phyloP scores from a whole-genome alignment of 768 basidiomycete species.

The Rhodosporidiobolus sp. region DNA sequence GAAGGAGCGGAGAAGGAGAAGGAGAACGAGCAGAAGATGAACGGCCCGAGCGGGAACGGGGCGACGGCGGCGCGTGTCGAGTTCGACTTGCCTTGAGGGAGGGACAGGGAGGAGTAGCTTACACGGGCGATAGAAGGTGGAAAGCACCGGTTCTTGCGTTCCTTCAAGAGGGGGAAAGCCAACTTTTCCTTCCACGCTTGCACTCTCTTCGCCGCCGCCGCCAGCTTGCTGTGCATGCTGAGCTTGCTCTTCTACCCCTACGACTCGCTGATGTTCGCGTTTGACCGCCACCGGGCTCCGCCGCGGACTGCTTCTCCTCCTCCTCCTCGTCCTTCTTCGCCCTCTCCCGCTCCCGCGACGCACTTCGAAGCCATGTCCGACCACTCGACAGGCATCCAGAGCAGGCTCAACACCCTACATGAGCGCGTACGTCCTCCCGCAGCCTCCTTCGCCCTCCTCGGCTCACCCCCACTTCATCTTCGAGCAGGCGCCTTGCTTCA shows the following conservation, averaged over 20 bases:
- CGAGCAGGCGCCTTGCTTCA: conserved; percentile 1
- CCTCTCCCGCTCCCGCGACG: neutral
- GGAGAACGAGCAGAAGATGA: neutral
- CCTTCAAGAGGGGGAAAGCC: no score
- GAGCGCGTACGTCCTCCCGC: neutral
- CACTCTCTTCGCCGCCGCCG: no score
- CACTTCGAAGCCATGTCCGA: no score
- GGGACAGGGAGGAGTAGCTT: neutral
- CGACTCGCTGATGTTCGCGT: no score
- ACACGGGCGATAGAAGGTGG: neutral
- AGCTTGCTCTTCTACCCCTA: no score
- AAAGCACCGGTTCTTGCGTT: no score
- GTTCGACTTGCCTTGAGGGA: neutral
- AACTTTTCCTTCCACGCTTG: no score
- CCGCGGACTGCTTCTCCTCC: neutral
- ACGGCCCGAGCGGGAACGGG: neutral
- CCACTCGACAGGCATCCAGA: neutral
- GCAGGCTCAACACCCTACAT: neutral
- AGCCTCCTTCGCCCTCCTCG: neutral
- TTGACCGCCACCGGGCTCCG: no score
- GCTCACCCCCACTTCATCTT: neutral
- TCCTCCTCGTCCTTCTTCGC: neutral
- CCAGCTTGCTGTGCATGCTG: no score
- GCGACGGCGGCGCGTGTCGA: neutral
- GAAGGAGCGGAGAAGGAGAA: neutral